These are phyloP conservation scores for Geranium rotundifolium DNA, from an alignment of 345 rosid genomes.

Conservation along the genomic window DNA sequence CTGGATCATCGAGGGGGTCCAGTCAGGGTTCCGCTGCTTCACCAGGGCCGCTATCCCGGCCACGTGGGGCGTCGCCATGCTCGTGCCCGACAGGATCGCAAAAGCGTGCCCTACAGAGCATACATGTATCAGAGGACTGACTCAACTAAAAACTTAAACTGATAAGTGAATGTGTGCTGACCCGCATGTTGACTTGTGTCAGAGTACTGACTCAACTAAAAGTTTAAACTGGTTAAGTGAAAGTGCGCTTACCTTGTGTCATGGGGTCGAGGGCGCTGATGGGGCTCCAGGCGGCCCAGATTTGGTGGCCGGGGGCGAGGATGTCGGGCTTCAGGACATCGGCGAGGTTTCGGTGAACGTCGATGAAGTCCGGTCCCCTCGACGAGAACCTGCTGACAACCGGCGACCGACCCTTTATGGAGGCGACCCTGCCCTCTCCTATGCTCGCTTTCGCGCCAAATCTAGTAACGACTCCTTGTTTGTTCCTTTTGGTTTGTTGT, in stretches of 20 bases:
- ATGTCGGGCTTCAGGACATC: conserved; percentile 85
- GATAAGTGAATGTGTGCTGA: no score
- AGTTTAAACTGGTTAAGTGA: no score
- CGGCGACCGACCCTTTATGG: conserved; percentile 41
- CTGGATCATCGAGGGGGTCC: conserved; percentile 77
- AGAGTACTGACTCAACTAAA: background rate
- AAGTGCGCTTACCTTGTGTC: conserved; percentile 25
- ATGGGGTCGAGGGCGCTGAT: conserved; percentile 53
- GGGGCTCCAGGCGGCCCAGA: conserved; percentile 94
- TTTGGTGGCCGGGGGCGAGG: conserved; percentile 87
- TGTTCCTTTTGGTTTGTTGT: conserved; percentile 33
- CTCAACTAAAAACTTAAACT: no score
- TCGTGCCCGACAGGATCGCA: conserved; percentile 74
- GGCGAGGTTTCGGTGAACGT: conserved; percentile 26
- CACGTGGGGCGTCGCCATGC: conserved; percentile 85
- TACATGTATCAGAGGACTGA: no score
- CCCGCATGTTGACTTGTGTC: no score
- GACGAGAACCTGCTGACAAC: conserved; percentile 65
- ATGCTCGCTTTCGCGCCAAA: conserved; percentile 45
- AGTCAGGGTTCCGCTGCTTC: conserved; percentile 54
- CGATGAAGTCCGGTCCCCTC: conserved; percentile 62
- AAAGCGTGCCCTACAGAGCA: conserved; percentile 38
- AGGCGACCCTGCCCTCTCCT: conserved; percentile 54
- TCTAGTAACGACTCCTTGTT: conserved; percentile 22
- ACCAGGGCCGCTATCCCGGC: conserved; percentile 63